phyloP scores from a whole-genome alignment of 192 early-diverging fungal genomes.

The Endogone sp. region DNA sequence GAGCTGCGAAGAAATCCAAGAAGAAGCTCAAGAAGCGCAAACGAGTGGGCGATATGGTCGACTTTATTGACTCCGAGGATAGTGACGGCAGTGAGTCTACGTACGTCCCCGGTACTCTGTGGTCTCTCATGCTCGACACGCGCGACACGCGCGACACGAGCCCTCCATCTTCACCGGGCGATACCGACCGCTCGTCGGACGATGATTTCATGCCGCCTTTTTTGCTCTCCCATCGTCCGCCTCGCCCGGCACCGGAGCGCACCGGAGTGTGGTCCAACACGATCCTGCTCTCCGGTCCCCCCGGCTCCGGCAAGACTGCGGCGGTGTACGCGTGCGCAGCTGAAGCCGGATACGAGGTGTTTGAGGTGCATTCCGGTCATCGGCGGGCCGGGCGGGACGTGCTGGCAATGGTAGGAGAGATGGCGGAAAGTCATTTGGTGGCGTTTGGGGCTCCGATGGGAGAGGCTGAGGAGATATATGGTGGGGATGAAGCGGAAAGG shows the following conservation, averaged over 20 bases:
- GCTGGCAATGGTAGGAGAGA: slow-evolving; percentile 55
- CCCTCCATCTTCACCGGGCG: neutral
- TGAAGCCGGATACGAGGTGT: slow-evolving; percentile 69
- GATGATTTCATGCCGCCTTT: neutral
- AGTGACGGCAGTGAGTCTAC: neutral
- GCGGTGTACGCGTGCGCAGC: slow-evolving; percentile 68
- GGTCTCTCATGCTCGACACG: neutral
- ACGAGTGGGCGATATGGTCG: neutral
- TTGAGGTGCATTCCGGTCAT: slow-evolving; percentile 69
- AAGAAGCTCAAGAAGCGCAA: neutral
- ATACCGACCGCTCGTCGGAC: neutral
- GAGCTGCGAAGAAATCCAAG: neutral
- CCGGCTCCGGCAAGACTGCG: slow-evolving; percentile 71
- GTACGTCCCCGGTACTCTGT: neutral
- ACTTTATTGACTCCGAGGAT: neutral
- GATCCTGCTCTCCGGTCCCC: slow-evolving; percentile 62
- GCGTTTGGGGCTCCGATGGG: slow-evolving; percentile 15
- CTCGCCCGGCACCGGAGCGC: too few species aligned
- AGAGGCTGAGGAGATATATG: neutral
- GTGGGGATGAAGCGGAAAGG: neutral
- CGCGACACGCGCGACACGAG: neutral
- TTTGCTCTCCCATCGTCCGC: neutral
- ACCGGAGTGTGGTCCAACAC: slow-evolving; percentile 37
- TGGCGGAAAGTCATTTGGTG: slow-evolving; percentile 74
- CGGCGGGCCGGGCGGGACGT: slow-evolving; percentile 73